A percentile compares a stretch with the other conserved stretches of the same genome.
These are phyloP conservation scores for Fallopia convolvulus DNA, from an alignment of 148 eudicot species.

Conservation along the genomic window DNA sequence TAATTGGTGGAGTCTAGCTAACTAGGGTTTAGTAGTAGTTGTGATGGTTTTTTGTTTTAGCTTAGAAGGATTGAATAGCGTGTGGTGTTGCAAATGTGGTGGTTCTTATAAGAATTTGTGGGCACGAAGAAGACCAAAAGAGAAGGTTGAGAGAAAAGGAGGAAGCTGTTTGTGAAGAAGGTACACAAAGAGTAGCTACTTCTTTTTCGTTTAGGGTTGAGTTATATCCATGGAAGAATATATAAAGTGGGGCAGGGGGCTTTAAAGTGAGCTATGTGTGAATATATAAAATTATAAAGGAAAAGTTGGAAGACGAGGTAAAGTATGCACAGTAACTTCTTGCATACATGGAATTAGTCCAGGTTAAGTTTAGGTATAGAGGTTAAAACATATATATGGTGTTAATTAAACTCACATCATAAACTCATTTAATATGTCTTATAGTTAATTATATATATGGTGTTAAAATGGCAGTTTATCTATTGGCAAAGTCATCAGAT, in stretches of 20 bases:
- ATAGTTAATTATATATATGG: no score
- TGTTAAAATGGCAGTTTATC: no score
- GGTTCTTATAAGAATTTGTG: slow-evolving; percentile 11
- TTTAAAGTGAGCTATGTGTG: background rate
- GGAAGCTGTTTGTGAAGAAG: slow-evolving; percentile 49
- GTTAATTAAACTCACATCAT: no score
- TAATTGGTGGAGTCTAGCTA: background rate
- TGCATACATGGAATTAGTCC: slow-evolving; percentile 39
- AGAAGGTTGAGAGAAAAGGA: slow-evolving; percentile 25
- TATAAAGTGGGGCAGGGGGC: slow-evolving; percentile 36
- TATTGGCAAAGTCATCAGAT: no score
- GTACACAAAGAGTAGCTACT: slow-evolving; percentile 66
- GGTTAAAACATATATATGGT: no score
- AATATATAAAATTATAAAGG: slow-evolving; percentile 8
- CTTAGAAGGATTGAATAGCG: slow-evolving; percentile 2
- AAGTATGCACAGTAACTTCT: slow-evolving; percentile 59
- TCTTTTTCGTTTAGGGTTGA: slow-evolving; percentile 42
- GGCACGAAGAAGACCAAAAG: slow-evolving; percentile 22
- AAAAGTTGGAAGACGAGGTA: slow-evolving; percentile 10
- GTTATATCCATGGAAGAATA: slow-evolving; percentile 52
- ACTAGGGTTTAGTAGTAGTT: background rate
- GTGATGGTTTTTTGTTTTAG: background rate
- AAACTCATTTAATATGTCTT: no score
- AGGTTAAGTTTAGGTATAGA: background rate
- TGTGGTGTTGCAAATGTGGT: slow-evolving; percentile 7